phyloP scores from a whole-genome alignment of 2,329 filamentous ascomycete species.

The Aspergillus fischeri region DNA sequence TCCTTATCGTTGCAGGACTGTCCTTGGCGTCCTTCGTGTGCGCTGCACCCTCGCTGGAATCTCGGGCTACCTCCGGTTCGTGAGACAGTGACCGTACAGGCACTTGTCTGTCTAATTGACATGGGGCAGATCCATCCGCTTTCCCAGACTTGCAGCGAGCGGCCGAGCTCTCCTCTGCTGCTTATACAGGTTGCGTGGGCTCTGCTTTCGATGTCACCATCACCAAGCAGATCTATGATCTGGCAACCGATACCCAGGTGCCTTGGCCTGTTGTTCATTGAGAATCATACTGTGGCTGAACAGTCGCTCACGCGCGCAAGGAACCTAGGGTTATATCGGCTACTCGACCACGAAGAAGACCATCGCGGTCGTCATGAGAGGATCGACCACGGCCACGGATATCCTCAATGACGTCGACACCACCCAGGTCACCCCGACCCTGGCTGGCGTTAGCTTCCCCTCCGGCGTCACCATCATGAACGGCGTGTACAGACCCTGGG shows the following conservation, averaged over 20 bases:
- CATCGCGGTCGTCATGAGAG: slow-evolving; percentile 28
- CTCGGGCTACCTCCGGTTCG: not conserved
- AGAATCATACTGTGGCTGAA: not conserved
- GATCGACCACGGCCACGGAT: slow-evolving; percentile 23
- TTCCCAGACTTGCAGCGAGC: slow-evolving; percentile 22
- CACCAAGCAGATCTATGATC: slow-evolving; percentile 23
- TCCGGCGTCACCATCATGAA: slow-evolving; percentile 24
- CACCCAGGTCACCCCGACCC: slow-evolving; percentile 17
- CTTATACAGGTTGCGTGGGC: slow-evolving; percentile 24
- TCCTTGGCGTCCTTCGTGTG: not conserved
- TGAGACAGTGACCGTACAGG: not conserved
- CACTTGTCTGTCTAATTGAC: not conserved
- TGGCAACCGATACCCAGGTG: slow-evolving; percentile 23
- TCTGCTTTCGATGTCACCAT: slow-evolving; percentile 29
- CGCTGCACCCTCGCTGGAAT: not conserved
- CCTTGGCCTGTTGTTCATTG: not conserved
- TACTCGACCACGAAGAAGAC: slow-evolving; percentile 22
- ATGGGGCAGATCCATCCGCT: slow-evolving; percentile 11
- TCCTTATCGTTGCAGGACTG: not conserved
- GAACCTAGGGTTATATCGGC: slow-evolving; percentile 24
- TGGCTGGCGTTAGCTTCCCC: slow-evolving; percentile 28
- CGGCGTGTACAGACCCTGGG: slow-evolving; percentile 25
- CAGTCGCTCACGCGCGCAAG: not conserved
- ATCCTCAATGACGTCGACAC: slow-evolving; percentile 26
- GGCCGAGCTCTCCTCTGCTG: slow-evolving; percentile 28